Evolutionary conservation across 768 basidiomycete genomes (phyloP).

Genomic region (Exsudoporus frostii): DNA sequence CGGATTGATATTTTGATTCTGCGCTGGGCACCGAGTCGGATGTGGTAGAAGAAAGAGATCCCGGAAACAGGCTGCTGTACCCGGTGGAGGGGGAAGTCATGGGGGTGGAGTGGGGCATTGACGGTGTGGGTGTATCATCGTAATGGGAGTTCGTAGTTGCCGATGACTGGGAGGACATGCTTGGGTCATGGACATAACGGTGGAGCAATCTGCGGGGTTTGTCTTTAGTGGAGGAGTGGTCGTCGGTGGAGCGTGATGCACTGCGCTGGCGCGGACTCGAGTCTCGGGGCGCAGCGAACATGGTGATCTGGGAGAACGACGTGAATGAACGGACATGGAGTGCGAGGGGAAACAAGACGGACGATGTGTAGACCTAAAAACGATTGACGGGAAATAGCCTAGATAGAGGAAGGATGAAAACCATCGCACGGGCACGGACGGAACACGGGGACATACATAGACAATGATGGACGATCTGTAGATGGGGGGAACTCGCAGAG

Average conservation of each 20-base stretch:
- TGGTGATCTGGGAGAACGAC: constrained; percentile 5
- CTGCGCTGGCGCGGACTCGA: constrained; percentile 10
- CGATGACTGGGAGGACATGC: constrained; percentile 20
- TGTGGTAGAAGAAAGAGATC: constrained; percentile 22
- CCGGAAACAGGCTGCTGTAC: constrained; percentile 16
- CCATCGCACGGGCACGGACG: not conserved
- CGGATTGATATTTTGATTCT: constrained; percentile 14
- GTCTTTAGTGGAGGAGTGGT: constrained; percentile 8
- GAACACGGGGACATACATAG: constrained; percentile 19
- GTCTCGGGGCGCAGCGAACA: constrained; percentile 8
- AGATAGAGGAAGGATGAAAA: not conserved
- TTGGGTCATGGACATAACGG: constrained; percentile 13
- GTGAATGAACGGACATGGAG: not conserved
- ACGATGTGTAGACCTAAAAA: constrained; percentile 15
- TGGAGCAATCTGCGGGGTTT: constrained; percentile 10
- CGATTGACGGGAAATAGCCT: constrained; percentile 17
- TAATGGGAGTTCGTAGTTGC: constrained; percentile 6
- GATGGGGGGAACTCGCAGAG: not conserved
- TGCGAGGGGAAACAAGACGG: not conserved
- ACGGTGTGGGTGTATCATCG: constrained; percentile 9
- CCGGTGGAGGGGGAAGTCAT: constrained; percentile 25
- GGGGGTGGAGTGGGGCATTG: constrained; percentile 23
- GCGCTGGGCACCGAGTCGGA: constrained; percentile 22
- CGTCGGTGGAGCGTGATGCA: constrained; percentile 19
- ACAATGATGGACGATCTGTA: constrained; percentile 5